Percentiles rank a stretch among this genome's conserved stretches.
Evolutionary conservation across 192 early-diverging fungal genomes (phyloP).

Genomic region (Podila epicladia): DNA sequence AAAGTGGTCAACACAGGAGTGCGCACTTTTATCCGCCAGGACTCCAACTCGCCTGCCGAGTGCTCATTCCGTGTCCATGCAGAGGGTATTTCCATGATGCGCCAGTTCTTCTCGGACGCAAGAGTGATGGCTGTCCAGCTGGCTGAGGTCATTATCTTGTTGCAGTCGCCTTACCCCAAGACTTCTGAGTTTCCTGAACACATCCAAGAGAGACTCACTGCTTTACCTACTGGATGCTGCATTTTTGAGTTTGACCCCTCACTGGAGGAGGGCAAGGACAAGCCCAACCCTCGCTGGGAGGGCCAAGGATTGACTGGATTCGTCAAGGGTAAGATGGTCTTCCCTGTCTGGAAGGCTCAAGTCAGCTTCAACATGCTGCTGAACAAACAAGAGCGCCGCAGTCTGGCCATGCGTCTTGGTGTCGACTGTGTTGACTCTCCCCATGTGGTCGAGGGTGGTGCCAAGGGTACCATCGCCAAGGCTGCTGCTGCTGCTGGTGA

Average conservation of each 20-base stretch:
- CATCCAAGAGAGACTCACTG: conserved; percentile 47
- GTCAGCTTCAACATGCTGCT: conserved; percentile 78
- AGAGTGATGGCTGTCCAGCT: conserved; percentile 41
- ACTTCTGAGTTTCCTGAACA: conserved; percentile 56
- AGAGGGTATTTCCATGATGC: conserved; percentile 74
- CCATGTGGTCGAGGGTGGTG: conserved; percentile 44
- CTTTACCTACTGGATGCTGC: conserved; percentile 59
- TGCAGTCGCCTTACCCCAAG: conserved; percentile 52
- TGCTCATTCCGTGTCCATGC: conserved; percentile 75
- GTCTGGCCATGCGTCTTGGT: conserved; percentile 50
- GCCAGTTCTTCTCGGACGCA: conserved; percentile 37
- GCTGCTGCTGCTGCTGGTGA: conserved; percentile 6
- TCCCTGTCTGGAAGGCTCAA: conserved; percentile 80
- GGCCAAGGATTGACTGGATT: conserved; percentile 47
- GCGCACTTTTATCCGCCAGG: conserved; percentile 83
- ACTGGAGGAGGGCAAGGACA: conserved; percentile 43
- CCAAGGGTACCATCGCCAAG: conserved; percentile 39
- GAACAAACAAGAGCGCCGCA: conserved; percentile 76
- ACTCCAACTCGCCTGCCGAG: conserved; percentile 58
- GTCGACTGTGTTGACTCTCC: conserved; percentile 48
- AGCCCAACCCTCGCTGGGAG: conserved; percentile 48
- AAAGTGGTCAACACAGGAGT: conserved; percentile 96
- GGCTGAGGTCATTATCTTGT: conserved; percentile 28
- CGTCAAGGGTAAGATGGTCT: conserved; percentile 54
- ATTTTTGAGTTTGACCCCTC: conserved; percentile 66